Evolutionary conservation across 2,329 filamentous ascomycete species (phyloP).

Genomic region (Neospermospora avenae): DNA sequence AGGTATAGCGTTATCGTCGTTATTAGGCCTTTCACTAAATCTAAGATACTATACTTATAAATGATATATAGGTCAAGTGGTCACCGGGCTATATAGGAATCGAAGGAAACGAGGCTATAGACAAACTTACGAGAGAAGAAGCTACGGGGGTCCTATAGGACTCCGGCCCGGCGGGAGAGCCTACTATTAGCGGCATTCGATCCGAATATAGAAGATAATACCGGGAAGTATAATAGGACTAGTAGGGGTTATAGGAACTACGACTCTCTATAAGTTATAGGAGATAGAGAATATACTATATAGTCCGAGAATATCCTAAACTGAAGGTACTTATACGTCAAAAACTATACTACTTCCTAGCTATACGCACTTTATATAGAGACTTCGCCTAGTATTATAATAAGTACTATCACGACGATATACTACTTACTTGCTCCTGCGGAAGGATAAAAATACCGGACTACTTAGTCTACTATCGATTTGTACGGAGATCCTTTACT

Average conservation of each 20-base stretch:
- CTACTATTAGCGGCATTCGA: not conserved
- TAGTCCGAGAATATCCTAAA: too few species aligned
- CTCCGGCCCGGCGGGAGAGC: not conserved
- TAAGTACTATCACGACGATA: not conserved
- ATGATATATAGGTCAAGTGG: not conserved
- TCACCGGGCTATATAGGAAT: not conserved
- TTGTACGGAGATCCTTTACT: not conserved
- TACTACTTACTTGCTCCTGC: not conserved
- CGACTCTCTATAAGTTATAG: too few species aligned
- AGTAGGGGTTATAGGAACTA: too few species aligned
- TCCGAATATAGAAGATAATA: not conserved
- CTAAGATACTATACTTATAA: not conserved
- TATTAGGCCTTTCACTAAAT: not conserved
- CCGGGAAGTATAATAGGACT: too few species aligned
- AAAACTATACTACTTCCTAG: not conserved
- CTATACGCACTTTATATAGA: not conserved
- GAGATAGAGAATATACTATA: too few species aligned
- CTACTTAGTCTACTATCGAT: not conserved
- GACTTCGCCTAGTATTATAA: not conserved
- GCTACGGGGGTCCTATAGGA: not conserved
- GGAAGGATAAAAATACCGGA: not conserved
- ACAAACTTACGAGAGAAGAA: not conserved
- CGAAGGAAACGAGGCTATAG: not conserved
- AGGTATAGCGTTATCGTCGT: not conserved
- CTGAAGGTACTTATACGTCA: too few species aligned